Evolutionary conservation across 169 alveolate species (phyloP).

Genomic region (Plasmodium vinckei): DNA sequence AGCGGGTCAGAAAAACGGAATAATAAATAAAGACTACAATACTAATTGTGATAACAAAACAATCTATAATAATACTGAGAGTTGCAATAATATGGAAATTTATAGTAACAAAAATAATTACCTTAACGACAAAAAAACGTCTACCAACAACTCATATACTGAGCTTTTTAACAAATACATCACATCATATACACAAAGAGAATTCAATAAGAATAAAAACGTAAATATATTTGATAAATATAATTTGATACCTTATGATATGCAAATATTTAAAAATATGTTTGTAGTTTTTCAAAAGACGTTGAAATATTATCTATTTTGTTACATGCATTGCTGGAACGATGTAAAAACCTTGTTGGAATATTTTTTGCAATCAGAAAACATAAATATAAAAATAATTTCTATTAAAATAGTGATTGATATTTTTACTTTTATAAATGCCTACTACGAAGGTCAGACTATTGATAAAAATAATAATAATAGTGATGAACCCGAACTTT

Average conservation of each 20-base stretch:
- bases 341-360: constrained; percentile 56
- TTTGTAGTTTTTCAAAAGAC: constrained; percentile 70
- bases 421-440: constrained; percentile 49
- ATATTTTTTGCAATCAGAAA: constrained; percentile 68
- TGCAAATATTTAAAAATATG: constrained; percentile 69
- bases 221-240: constrained; percentile 1
- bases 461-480: constrained; percentile 16
- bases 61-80: neutral
- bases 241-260: constrained; percentile 56
- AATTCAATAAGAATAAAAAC: neutral
- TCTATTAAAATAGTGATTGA: constrained; percentile 69
- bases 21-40: neutral
- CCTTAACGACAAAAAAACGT: constrained; percentile 7
- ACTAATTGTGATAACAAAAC: neutral
- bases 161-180: constrained; percentile 34
- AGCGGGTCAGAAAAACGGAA: neutral
- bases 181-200: constrained; percentile 33
- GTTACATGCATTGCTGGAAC: constrained; percentile 76
- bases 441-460: constrained; percentile 7
- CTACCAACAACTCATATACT: neutral
- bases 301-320: constrained; percentile 52
- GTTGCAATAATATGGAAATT: neutral
- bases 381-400: constrained; percentile 56
- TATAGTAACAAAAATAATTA: neutral
- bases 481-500: constrained; percentile 3